Evolutionary conservation across 2,329 filamentous ascomycete species (phyloP), one percentile per base, ranked within the genome.

Genomic region (Lasiodiplodia sp.): DNA sequence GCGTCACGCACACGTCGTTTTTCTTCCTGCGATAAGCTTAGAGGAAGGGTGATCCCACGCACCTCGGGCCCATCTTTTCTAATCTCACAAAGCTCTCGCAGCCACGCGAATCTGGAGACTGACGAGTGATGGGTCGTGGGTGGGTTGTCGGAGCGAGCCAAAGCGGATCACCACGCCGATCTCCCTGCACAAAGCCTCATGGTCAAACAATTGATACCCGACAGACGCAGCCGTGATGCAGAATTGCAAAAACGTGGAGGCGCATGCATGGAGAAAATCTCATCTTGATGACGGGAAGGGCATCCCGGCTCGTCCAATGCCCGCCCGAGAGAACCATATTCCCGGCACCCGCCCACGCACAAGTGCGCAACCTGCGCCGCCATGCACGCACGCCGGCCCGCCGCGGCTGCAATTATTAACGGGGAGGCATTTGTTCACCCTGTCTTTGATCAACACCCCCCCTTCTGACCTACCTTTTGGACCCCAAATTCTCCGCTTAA

Each of bases 11-110:
- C 23, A 47, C 23, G 37, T 25, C n/a, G 21, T 28, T 21, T 49
- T 60, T 18, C n/a, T 11, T 52, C 52, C 60, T 64, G 60, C 44
- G 60, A 64, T 64, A 64, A 64, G 60, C 60, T 52, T 64, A 52
- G 60, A 34, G 12, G 47, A 31, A 25, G 23, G 40, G 12, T 31
- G 31, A 12, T 38, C 31, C 18, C 31, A 23, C 6, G 55, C 25
- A n/a, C 31, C n/a, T 23, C 55, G 31, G 55, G 18, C 55, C 11
- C 34, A 23, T n/a, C 55, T n/a, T 21, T 23, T 14, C 11, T 23
- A 10, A 57, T 57, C 37, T 57, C 16, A 38, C 31, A 11, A 38
- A 38, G 18, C 31, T 10, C 10, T 47, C 44, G 44, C 44, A 47
- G 44, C 18, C 44, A 21, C 8, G 44, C n/a, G 8, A 47, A 47